Percentiles rank a stretch among this genome's conserved stretches.
Conservation (phyloP, 768 basidiomycete genomes). For the Phallus indusiatus region DNA sequence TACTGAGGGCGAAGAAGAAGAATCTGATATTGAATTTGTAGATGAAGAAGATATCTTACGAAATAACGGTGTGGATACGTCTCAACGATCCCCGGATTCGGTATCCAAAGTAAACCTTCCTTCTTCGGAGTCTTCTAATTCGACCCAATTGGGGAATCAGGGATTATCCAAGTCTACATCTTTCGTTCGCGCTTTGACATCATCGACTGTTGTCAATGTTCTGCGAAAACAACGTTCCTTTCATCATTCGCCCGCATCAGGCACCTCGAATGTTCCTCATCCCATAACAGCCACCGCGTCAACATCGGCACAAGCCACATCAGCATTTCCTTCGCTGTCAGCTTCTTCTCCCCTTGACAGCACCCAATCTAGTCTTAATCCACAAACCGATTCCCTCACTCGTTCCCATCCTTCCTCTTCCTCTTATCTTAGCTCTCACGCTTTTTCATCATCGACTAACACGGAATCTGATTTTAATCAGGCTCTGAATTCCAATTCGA, state of each 20-base stretch:
- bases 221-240: slow-evolving; percentile 5
- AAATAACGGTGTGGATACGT: background rate
- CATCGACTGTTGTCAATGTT: background rate
- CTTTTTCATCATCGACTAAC: background rate
- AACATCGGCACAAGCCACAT: background rate
- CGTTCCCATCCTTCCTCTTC: background rate
- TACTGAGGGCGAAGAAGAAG: background rate
- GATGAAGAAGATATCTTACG: background rate
- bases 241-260: background rate
- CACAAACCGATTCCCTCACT: background rate
- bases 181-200: background rate
- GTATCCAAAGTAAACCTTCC: background rate
- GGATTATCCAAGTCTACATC: background rate
- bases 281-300: background rate
- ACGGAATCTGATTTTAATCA: background rate
- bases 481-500: background rate
- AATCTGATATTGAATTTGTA: background rate
- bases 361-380: background rate
- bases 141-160: background rate
- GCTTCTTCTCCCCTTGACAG: background rate
- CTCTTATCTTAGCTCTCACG: background rate
- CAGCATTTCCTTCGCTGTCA: background rate
- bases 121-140: background rate
- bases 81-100: background rate
- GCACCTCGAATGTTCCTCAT: background rate